These are phyloP conservation scores for Ramaria rubella DNA, from an alignment of 768 basidiomycete species.

Conservation along the genomic window DNA sequence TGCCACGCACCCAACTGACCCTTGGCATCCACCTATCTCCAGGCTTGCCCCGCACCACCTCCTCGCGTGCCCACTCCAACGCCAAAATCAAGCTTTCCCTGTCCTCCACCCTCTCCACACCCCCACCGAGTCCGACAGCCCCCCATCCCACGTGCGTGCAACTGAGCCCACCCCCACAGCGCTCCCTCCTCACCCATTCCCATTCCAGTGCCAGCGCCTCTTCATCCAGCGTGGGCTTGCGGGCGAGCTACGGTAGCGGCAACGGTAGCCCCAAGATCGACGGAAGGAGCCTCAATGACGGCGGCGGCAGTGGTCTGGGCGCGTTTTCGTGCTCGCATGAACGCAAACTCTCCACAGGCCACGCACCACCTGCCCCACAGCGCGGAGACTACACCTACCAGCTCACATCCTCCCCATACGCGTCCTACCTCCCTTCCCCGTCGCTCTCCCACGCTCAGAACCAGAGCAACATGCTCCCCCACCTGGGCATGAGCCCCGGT, in stretches of 20 bases:
- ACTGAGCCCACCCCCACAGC: conserved; percentile 28
- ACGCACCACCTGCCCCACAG: not conserved
- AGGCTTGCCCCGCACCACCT: conserved; percentile 62
- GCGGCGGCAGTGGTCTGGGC: not conserved
- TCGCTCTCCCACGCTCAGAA: not conserved
- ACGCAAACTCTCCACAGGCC: not conserved
- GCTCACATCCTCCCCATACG: conserved; percentile 9
- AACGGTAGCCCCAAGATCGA: not conserved
- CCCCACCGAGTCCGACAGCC: conserved; percentile 45
- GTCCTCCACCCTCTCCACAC: conserved; percentile 37
- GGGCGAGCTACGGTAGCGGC: not conserved
- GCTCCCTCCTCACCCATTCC: conserved; percentile 20
- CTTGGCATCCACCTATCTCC: conserved; percentile 67
- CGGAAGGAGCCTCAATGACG: not conserved
- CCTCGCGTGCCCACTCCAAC: conserved; percentile 45
- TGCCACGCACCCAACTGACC: not conserved
- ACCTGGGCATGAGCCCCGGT: not conserved
- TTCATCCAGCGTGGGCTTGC: not conserved
- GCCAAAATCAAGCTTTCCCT: not conserved
- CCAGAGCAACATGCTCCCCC: not conserved
- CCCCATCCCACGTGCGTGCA: conserved; percentile 40
- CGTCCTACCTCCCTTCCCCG: not conserved
- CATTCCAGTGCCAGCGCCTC: conserved; percentile 20
- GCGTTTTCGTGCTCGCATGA: not conserved
- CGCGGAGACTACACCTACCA: too few relatives aligned